A percentile compares a stretch with the other conserved stretches of the same genome.
Conservation (phyloP, 306 rosid genomes). For the Dryas alaskensis region DNA sequence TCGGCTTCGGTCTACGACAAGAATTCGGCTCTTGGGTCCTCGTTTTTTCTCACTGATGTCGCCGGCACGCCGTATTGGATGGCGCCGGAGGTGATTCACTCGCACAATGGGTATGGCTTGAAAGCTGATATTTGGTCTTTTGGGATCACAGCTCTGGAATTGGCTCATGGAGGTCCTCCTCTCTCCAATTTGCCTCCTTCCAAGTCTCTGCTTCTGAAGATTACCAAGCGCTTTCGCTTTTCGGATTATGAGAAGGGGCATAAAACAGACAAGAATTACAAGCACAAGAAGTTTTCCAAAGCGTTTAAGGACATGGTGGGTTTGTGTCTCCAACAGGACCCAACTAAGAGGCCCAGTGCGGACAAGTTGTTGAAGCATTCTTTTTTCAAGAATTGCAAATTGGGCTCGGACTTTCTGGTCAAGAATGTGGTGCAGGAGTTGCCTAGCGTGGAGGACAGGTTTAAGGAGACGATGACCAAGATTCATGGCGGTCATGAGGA, state of each 20-base stretch:
- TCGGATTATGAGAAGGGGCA: constrained; percentile 37
- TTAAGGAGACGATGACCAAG: background rate
- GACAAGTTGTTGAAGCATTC: constrained; percentile 49
- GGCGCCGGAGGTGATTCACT: constrained; percentile 71
- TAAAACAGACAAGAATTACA: constrained; percentile 6
- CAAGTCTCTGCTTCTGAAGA: constrained; percentile 46
- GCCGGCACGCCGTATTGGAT: constrained; percentile 65
- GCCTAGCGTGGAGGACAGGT: constrained; percentile 58
- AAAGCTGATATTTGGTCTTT: constrained; percentile 75
- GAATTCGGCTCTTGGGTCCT: constrained; percentile 22
- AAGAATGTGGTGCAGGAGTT: constrained; percentile 47
- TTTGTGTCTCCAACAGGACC: constrained; percentile 59
- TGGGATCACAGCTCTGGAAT: constrained; percentile 61
- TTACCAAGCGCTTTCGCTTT: constrained; percentile 52
- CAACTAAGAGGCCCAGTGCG: constrained; percentile 52
- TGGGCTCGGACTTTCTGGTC: constrained; percentile 37
- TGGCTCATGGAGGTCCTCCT: constrained; percentile 69
- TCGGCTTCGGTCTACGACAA: constrained; percentile 53
- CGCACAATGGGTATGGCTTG: constrained; percentile 50
- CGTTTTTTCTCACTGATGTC: constrained; percentile 40
- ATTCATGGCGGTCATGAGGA: background rate
- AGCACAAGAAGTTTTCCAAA: constrained; percentile 46
- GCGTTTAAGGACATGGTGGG: constrained; percentile 66
- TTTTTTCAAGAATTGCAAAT: constrained; percentile 46
- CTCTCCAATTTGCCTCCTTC: constrained; percentile 62